Conservation (phyloP, 2,329 filamentous ascomycete species). For the Aspergillus ustus region DNA sequence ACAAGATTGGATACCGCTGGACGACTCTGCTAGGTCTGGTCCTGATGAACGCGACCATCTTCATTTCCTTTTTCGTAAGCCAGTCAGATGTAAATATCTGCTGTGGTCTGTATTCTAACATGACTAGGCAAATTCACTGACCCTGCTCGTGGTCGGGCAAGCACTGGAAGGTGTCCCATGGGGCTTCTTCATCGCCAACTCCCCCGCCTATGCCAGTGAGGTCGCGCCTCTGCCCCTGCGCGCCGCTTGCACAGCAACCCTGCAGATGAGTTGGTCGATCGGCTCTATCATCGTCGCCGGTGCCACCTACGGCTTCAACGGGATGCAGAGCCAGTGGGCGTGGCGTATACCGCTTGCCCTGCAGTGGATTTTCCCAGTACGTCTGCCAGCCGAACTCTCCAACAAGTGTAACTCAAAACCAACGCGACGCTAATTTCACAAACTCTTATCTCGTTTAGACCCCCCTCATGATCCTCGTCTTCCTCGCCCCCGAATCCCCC, state of each 20-base stretch:
- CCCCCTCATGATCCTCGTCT: slow-evolving; percentile 33
- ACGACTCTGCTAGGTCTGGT: slow-evolving; percentile 61
- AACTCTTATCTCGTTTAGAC: slow-evolving; percentile 24
- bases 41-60: slow-evolving; percentile 63
- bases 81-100: rapidly evolving
- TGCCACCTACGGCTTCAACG: slow-evolving; percentile 30
- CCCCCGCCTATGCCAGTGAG: slow-evolving; percentile 36
- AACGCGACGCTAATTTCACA: too few species aligned
- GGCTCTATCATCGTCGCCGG: slow-evolving; percentile 35
- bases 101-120: slow-evolving; percentile 4
- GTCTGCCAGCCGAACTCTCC: slow-evolving; percentile 17
- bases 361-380: slow-evolving; percentile 38
- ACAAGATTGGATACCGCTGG: slow-evolving; percentile 63
- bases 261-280: slow-evolving; percentile 38
- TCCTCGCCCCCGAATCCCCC: slow-evolving; percentile 34
- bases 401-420: too few species aligned
- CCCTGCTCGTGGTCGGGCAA: slow-evolving; percentile 43
- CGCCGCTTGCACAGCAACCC: slow-evolving; percentile 31
- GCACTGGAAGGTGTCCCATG: slow-evolving; percentile 36
- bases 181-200: slow-evolving; percentile 38
- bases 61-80: slow-evolving; percentile 62
- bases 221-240: slow-evolving; percentile 33
- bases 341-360: slow-evolving; percentile 34
- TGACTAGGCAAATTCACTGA: slow-evolving; percentile 44
- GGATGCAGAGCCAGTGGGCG: slow-evolving; percentile 27